These are phyloP conservation scores for Penicillium sp. DNA, from an alignment of 2,329 filamentous ascomycete genomes.

Conservation along the genomic window DNA sequence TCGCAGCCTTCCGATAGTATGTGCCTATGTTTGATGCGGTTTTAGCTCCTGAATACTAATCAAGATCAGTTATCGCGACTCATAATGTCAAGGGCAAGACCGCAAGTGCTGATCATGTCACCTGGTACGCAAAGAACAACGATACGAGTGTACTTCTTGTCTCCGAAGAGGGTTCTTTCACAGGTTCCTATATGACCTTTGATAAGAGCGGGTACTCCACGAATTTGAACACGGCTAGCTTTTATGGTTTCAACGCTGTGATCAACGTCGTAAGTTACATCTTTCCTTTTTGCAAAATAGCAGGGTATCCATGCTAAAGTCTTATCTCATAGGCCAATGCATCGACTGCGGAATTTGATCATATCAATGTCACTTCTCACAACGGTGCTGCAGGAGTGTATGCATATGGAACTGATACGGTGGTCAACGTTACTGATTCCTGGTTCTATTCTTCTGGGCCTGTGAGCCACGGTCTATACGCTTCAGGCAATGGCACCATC, in stretches of 20 bases:
- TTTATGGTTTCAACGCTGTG: constrained; percentile 38
- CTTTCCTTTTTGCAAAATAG: background rate
- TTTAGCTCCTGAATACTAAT: background rate
- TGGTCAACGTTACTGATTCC: constrained; percentile 30
- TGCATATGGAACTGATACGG: constrained; percentile 33
- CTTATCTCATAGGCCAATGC: constrained; percentile 25
- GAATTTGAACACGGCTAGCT: constrained; percentile 34
- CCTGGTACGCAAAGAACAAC: constrained; percentile 18
- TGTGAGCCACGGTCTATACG: constrained; percentile 37
- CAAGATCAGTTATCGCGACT: constrained; percentile 4
- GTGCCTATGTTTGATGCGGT: background rate
- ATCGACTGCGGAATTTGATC: constrained; percentile 27
- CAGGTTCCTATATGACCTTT: constrained; percentile 30
- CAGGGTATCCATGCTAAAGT: background rate
- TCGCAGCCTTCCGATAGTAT: constrained; percentile 14
- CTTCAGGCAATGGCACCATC: constrained; percentile 37
- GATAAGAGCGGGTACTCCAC: constrained; percentile 36
- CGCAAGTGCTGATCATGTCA: constrained; percentile 10
- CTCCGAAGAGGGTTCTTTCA: constrained; percentile 12
- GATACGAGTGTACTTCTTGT: constrained; percentile 24
- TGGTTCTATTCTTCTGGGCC: constrained; percentile 40
- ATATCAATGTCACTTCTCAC: constrained; percentile 38
- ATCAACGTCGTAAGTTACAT: constrained; percentile 26
- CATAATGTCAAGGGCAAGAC: constrained; percentile 12
- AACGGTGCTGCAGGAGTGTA: constrained; percentile 41